phyloP scores from a whole-genome alignment of 257 asterid species.

The Paulownia fortunei region DNA sequence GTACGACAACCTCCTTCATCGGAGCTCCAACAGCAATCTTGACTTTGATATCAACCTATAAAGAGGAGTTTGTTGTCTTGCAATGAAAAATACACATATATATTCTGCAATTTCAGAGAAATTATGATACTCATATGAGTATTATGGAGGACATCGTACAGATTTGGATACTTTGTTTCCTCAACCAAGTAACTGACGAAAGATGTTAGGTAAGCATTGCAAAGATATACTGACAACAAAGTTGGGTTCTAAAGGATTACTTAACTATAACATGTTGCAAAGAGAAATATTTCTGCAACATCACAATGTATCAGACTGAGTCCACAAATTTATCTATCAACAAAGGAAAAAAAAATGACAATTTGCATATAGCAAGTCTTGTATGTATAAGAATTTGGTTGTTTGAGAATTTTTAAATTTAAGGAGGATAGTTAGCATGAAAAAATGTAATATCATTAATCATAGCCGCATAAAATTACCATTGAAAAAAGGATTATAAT shows the following conservation, averaged over 20 bases:
- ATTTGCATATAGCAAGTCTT: no score
- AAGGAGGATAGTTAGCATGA: no score
- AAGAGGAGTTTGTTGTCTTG: slow-evolving; percentile 14
- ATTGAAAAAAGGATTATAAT: neutral
- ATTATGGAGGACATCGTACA: neutral
- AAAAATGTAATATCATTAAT: no score
- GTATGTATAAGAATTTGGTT: no score
- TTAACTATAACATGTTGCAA: neutral
- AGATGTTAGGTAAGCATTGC: neutral
- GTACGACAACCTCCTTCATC: slow-evolving; percentile 49
- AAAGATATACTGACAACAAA: neutral
- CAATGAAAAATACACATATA: neutral
- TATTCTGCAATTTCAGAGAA: neutral
- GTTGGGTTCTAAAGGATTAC: neutral
- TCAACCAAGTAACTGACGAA: neutral
- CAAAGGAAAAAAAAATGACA: no score
- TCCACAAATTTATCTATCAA: no score
- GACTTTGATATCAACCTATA: slow-evolving; percentile 74
- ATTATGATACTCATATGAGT: neutral
- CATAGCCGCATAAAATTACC: no score
- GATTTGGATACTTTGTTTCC: slow-evolving; percentile 5
- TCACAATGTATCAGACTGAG: no score
- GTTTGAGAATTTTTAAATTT: no score
- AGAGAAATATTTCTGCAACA: neutral
- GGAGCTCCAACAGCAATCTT: slow-evolving; percentile 81